Evolutionary conservation across 306 rosid species (phyloP), one percentile per base, ranked within the genome.

Genomic region (Phaseolus lunatus): DNA sequence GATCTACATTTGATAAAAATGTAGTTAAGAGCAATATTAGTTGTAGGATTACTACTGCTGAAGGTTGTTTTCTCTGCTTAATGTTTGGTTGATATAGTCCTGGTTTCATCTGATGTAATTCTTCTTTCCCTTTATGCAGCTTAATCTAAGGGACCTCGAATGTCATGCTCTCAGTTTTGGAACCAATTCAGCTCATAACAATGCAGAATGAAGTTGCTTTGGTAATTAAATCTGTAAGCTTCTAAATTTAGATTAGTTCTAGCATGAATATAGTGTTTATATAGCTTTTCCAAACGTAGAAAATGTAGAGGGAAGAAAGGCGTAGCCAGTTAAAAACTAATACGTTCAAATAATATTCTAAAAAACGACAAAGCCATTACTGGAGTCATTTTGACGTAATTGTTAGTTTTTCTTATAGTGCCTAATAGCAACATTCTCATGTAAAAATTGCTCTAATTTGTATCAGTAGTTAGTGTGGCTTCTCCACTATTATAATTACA

Each of bases 121-220:
- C 19, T 43, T 71, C 33, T 72, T 27, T 27, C 84, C 18, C 35
- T 56, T 75, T 86, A 75, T 73, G 83, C 93, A 96, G 99, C 87
- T 96, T 54, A 96, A 91, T 82, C 69, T 92, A 84, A 86, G 90
- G 86, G 84, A 87, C 75, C 96, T 92, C 41, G 98, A 92, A 79
- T 96, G 94, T 66, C 93, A 92, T 26, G 63, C 93, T 41, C 92
- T 96, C 77, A 88, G 89, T 85, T 87, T 96, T 79, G 96, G 91
- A 79, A 89, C 89, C 91, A 83, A 59, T 81, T 89, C 67, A 80
- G 83, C 81, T 78, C 80, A 62, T 85, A 84, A 68, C 41, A 61
- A 15, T 47, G 43, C 44, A 78, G 75, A 77, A 29, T 66, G 85
- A 68, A 43, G 72, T 69, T 58, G 41, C 54, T 37, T 37, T 37